Percentiles rank a stretch among this genome's conserved stretches.
Conservation (phyloP, 2,329 filamentous ascomycete genomes). For the Chaetomiaceae sp. region DNA sequence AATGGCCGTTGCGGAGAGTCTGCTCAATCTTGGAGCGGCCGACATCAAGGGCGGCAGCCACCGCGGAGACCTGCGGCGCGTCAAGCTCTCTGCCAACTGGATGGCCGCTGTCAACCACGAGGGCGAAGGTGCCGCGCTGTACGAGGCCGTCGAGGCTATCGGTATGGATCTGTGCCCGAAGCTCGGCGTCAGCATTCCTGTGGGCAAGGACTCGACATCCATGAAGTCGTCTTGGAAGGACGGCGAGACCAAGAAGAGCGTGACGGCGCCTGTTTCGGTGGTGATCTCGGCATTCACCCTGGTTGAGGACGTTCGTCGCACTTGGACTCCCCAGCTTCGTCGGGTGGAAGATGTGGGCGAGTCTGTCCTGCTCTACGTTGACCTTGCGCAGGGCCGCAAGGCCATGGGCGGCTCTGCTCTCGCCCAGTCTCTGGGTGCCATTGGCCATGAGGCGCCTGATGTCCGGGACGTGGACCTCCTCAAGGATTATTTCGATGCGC, state of each 20-base stretch:
- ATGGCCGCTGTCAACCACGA: conserved; percentile 95
- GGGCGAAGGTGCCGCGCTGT: conserved; percentile 86
- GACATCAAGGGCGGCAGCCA: conserved; percentile 42
- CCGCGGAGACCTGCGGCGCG: conserved; percentile 66
- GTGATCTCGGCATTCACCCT: conserved; percentile 88
- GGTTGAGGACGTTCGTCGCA: conserved; percentile 75
- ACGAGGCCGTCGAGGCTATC: conserved; percentile 89
- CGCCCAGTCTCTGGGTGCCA: conserved; percentile 80
- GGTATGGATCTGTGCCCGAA: conserved; percentile 88
- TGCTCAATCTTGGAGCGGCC: conserved; percentile 87
- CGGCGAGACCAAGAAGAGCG: conserved; percentile 71
- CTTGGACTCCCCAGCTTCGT: conserved; percentile 88
- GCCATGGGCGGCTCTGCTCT: conserved; percentile 86
- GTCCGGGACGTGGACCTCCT: conserved; percentile 76
- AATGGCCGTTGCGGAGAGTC: conserved; percentile 91
- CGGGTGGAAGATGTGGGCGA: conserved; percentile 84
- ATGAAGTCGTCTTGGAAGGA: conserved; percentile 98
- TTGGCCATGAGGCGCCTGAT: conserved; percentile 82
- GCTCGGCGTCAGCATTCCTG: conserved; percentile 88
- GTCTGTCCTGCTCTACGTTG: conserved; percentile 82
- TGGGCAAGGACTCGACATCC: conserved; percentile 96
- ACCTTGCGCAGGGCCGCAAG: conserved; percentile 75
- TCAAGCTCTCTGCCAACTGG: conserved; percentile 95
- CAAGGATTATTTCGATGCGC: conserved; percentile 86
- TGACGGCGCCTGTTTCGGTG: conserved; percentile 86